These are phyloP conservation scores for Citrus australasica DNA, from an alignment of 345 rosid species.

Conservation along the genomic window DNA sequence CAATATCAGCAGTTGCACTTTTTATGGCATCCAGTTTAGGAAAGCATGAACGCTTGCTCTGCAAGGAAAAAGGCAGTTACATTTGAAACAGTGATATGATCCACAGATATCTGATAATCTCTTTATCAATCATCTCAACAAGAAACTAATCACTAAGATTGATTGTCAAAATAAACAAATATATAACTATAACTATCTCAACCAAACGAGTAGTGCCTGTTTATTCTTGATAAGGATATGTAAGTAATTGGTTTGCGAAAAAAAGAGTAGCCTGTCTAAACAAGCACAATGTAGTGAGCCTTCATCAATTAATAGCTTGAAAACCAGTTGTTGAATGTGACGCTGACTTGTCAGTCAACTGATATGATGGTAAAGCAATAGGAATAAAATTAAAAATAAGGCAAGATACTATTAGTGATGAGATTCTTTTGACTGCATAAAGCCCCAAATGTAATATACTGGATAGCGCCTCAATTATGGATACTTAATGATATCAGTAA, in stretches of 20 bases:
- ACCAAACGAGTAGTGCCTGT: neutral
- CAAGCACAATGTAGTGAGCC: neutral
- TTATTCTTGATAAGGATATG: neutral
- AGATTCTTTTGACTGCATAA: neutral
- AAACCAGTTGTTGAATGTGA: neutral
- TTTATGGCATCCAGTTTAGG: slow-evolving; percentile 88
- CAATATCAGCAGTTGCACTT: slow-evolving; percentile 88
- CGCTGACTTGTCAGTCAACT: neutral
- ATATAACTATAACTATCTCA: neutral
- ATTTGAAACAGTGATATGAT: slow-evolving; percentile 15
- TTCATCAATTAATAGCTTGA: neutral
- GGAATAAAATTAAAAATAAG: neutral
- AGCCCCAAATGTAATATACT: neutral
- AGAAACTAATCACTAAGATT: neutral
- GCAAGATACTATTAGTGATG: neutral
- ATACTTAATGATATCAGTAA: neutral
- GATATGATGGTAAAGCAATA: neutral
- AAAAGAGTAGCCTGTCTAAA: neutral
- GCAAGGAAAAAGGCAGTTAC: slow-evolving; percentile 25
- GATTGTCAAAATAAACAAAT: neutral
- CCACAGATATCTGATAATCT: neutral
- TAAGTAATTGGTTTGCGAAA: neutral
- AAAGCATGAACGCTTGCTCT: slow-evolving; percentile 80
- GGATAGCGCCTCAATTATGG: neutral
- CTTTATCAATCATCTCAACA: neutral